These are phyloP conservation scores for Aleurites moluccanus DNA, from an alignment of 441 rosid genomes.

Conservation along the genomic window DNA sequence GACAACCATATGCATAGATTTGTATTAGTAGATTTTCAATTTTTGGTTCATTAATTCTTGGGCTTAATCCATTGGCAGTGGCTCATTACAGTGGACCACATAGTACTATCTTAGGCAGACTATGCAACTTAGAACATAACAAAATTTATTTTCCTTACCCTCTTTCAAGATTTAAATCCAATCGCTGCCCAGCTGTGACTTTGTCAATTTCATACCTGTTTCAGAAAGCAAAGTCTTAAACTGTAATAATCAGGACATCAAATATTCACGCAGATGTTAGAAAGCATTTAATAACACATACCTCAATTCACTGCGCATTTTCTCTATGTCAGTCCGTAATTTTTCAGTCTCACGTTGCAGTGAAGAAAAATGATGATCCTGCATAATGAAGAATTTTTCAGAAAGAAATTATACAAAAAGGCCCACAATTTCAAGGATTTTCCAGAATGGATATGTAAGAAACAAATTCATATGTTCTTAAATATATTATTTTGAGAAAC, in stretches of 20 bases:
- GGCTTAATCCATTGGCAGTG: background rate
- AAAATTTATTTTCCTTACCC: constrained; percentile 44
- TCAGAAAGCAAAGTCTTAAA: constrained; percentile 17
- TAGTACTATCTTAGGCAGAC: background rate
- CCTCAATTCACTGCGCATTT: constrained; percentile 43
- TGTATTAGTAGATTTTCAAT: background rate
- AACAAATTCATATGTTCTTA: background rate
- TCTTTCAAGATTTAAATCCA: constrained; percentile 95
- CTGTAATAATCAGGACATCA: constrained; percentile 7
- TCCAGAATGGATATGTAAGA: background rate
- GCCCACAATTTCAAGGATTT: background rate
- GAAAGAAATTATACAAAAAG: constrained; percentile 8
- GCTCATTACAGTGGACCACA: background rate
- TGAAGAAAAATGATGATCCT: constrained; percentile 85
- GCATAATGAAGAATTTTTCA: constrained; percentile 20
- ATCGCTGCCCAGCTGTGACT: constrained; percentile 89
- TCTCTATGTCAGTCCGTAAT: constrained; percentile 30
- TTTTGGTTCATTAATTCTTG: background rate
- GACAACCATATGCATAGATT: background rate
- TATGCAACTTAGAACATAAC: background rate
- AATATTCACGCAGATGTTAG: background rate
- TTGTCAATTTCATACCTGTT: constrained; percentile 88
- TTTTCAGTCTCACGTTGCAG: constrained; percentile 43
- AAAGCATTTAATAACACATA: constrained; percentile 26
- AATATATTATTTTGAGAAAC: background rate